Conservation (phyloP, 1,139 yeast genomes). For the Pichia sp. region DNA sequence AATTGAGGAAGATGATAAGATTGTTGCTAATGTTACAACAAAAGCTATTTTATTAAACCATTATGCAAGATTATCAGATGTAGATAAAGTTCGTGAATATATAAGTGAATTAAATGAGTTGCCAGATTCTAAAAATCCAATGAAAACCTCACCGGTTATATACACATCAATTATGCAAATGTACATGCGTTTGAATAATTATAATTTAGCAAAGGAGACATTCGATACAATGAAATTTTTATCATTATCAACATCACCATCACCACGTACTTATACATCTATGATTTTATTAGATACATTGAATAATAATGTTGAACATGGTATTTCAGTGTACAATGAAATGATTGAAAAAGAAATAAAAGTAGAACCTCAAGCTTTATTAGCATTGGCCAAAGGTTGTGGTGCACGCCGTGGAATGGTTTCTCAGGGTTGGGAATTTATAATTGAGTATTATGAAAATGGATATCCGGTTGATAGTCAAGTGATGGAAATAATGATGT, state of each 20-base stretch:
- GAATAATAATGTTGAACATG: slow-evolving; percentile 60
- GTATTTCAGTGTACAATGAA: slow-evolving; percentile 70
- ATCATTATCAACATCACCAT: slow-evolving; percentile 60
- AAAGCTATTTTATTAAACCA: slow-evolving; percentile 40
- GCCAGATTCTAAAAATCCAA: slow-evolving; percentile 14
- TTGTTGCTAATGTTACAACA: slow-evolving; percentile 35
- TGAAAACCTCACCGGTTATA: slow-evolving; percentile 36
- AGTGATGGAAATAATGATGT: slow-evolving; percentile 63
- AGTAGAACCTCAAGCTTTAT: slow-evolving; percentile 32
- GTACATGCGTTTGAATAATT: slow-evolving; percentile 51
- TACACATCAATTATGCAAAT: slow-evolving; percentile 63
- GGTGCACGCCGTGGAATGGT: slow-evolving; percentile 40
- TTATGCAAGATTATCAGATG: slow-evolving; percentile 26
- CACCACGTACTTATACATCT: slow-evolving; percentile 58
- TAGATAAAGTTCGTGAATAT: slow-evolving; percentile 32
- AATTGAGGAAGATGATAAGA: neutral
- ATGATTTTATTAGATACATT: slow-evolving; percentile 62
- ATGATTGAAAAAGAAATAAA: slow-evolving; percentile 36
- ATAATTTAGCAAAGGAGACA: slow-evolving; percentile 58
- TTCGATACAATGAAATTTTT: slow-evolving; percentile 85
- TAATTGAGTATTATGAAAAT: slow-evolving; percentile 56
- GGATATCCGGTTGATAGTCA: slow-evolving; percentile 45
- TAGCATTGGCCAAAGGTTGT: slow-evolving; percentile 71
- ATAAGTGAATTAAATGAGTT: slow-evolving; percentile 9
- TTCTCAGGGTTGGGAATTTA: slow-evolving; percentile 68